Conservation (phyloP, 371 early-diverging fungal genomes). For the Umbelopsis sp. region DNA sequence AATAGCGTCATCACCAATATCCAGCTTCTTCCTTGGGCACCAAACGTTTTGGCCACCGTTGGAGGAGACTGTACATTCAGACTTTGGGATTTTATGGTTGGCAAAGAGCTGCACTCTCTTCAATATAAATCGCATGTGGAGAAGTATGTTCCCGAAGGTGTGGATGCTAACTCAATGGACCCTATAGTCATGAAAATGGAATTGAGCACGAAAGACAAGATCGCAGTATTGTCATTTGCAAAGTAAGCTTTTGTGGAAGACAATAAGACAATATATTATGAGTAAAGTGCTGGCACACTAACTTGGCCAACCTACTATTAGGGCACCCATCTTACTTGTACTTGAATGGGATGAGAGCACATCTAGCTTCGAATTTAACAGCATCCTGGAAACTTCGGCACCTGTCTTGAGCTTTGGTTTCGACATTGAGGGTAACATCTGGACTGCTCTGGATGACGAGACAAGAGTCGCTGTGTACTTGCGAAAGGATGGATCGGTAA, state of each 20-base stretch:
- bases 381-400: constrained; percentile 32
- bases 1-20: constrained; percentile 71
- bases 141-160: constrained; percentile 44
- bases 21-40: constrained; percentile 51
- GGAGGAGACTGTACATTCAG: constrained; percentile 87
- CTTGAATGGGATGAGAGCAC: constrained; percentile 33
- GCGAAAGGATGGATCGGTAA: constrained; percentile 25
- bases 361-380: constrained; percentile 27
- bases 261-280: too few relatives aligned
- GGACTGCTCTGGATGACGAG: constrained; percentile 34
- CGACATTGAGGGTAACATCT: constrained; percentile 36
- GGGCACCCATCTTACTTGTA: constrained; percentile 39
- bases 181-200: constrained; percentile 36
- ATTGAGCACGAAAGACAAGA: constrained; percentile 28
- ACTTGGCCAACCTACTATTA: not conserved
- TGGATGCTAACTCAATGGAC: constrained; percentile 46
- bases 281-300: not conserved
- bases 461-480: constrained; percentile 27
- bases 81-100: constrained; percentile 74
- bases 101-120: constrained; percentile 44
- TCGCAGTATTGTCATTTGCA: constrained; percentile 42
- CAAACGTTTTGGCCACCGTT: constrained; percentile 71
- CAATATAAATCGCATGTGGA: constrained; percentile 48
- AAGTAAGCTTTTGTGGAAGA: constrained; percentile 27
- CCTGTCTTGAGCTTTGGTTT: constrained; percentile 37